Conservation (phyloP, 2,329 filamentous ascomycete genomes). For the Diaporthe citrichinensis region DNA sequence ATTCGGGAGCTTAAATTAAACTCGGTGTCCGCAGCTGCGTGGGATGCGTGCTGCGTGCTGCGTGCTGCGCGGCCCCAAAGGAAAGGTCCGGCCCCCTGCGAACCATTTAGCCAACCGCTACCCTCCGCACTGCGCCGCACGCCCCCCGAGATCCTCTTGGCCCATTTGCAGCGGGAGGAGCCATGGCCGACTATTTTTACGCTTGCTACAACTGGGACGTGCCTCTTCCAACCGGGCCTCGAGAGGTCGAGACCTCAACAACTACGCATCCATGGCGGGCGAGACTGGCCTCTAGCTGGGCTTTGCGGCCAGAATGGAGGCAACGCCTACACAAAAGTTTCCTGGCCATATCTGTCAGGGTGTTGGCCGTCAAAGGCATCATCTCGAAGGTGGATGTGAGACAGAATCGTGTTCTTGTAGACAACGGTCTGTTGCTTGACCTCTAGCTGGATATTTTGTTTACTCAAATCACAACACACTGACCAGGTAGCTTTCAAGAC, state of each 20-base stretch:
- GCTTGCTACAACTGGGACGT: conserved; percentile 17
- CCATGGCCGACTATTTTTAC: conserved; percentile 30
- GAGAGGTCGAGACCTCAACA: conserved; percentile 11
- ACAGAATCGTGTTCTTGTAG: not conserved
- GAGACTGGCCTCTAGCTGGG: not conserved
- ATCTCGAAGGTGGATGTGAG: not conserved
- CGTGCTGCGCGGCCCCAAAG: not conserved
- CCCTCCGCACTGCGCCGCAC: conserved; percentile 16
- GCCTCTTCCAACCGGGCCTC: not conserved
- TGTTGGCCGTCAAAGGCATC: not conserved
- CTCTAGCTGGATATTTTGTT: not conserved
- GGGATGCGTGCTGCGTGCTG: conserved; percentile 11
- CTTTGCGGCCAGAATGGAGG: not conserved
- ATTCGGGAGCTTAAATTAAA: conserved; percentile 30
- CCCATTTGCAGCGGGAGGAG: not conserved
- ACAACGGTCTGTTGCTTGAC: not conserved
- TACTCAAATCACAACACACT: not conserved
- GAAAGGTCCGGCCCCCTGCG: not conserved
- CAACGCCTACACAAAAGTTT: conserved; percentile 1
- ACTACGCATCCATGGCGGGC: conserved; percentile 4
- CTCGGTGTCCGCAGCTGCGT: conserved; percentile 5
- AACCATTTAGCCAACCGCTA: conserved; percentile 16
- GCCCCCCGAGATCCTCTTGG: conserved; percentile 15
- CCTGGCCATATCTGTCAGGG: not conserved
- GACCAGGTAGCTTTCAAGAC: not conserved